Percentiles rank a stretch among this genome's conserved stretches.
These are phyloP conservation scores for Serendipita vermifera DNA, from an alignment of 768 basidiomycete species.

Conservation along the genomic window DNA sequence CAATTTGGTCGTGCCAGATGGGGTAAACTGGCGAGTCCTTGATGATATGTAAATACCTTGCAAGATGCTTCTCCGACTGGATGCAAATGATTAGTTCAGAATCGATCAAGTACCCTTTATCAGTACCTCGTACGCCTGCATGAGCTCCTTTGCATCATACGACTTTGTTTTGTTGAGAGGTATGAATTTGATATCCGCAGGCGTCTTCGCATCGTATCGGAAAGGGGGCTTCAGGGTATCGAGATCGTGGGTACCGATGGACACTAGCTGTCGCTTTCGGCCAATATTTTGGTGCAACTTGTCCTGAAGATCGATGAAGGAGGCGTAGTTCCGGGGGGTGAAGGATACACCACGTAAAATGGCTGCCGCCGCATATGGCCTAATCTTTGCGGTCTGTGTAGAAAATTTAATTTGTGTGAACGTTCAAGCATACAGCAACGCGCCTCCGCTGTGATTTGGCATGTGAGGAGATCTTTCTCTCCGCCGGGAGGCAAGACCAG, in stretches of 20 bases:
- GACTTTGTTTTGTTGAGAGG: conserved; percentile 69
- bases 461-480: conserved; percentile 49
- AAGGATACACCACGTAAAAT: conserved; percentile 84
- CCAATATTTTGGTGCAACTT: conserved; percentile 96
- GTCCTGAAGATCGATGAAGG: conserved; percentile 99
- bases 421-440: conserved; percentile 7
- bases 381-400: conserved; percentile 58
- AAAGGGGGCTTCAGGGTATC: conserved; percentile 82
- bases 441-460: conserved; percentile 62
- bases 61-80: conserved; percentile 84
- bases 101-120: conserved; percentile 15
- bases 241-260: conserved; percentile 95
- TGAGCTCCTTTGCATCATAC: conserved; percentile 80
- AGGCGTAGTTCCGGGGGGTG: conserved; percentile 77
- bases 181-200: conserved; percentile 81
- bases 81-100: not conserved
- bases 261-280: conserved; percentile 75
- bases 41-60: conserved; percentile 82
- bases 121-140: conserved; percentile 88
- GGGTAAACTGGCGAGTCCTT: conserved; percentile 93
- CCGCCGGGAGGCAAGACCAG: conserved; percentile 60
- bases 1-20: conserved; percentile 85
- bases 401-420: not conserved
- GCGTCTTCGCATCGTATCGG: conserved; percentile 68
- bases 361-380: conserved; percentile 85